phyloP scores from a whole-genome alignment of 2,329 filamentous ascomycete genomes.

The Colletotrichum abscissum region DNA sequence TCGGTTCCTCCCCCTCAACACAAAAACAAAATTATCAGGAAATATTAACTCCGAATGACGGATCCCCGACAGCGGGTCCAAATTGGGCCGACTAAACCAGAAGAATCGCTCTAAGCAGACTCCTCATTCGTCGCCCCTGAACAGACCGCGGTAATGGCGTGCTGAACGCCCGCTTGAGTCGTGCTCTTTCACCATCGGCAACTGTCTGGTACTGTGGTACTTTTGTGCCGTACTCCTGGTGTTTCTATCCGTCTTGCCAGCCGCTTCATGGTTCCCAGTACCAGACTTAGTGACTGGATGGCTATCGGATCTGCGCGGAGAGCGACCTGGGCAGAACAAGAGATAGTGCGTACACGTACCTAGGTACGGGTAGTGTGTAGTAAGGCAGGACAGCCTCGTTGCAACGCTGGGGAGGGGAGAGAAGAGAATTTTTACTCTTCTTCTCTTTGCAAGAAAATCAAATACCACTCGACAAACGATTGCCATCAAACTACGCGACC shows the following conservation, averaged over 20 bases:
- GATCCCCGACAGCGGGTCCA: constrained; percentile 27
- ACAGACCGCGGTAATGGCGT: constrained; percentile 14
- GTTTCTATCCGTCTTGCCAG: neutral
- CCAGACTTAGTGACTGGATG: neutral
- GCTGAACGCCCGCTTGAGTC: constrained; percentile 27
- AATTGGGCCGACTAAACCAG: constrained; percentile 8
- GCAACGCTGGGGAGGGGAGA: neutral
- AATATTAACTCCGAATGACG: constrained; percentile 15
- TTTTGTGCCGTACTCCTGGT: neutral
- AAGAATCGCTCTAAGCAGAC: neutral
- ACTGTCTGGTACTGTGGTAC: constrained; percentile 1
- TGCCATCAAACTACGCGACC: neutral
- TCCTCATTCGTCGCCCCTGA: constrained; percentile 22
- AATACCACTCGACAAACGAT: neutral
- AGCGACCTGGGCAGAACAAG: neutral
- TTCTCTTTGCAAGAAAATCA: neutral
- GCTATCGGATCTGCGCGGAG: neutral
- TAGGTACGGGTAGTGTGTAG: too few species aligned
- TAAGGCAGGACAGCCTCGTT: constrained; percentile 11
- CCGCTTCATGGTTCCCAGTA: neutral
- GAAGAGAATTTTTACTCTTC: neutral
- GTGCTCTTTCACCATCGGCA: constrained; percentile 13
- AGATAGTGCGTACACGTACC: neutral
- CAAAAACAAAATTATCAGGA: neutral
- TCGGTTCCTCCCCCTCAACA: neutral